A percentile compares a stretch with the other conserved stretches of the same genome.
Evolutionary conservation across 345 rosid genomes (phyloP).

Genomic region (Rhodamnia argentea): DNA sequence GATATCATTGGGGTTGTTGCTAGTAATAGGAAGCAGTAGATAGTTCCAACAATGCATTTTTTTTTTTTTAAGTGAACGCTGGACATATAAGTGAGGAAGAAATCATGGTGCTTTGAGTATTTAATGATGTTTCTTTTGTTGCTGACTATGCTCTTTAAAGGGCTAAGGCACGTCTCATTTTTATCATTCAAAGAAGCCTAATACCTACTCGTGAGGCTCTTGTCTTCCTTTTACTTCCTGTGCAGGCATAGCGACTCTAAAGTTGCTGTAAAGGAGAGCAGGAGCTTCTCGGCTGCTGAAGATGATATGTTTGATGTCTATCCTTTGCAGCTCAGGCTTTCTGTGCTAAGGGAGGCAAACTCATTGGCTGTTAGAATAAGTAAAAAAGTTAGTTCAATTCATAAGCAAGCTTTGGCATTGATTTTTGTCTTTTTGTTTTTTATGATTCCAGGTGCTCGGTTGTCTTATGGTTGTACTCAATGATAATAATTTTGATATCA

Average conservation of each 20-base stretch:
- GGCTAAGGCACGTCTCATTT: neutral
- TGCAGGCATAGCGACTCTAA: constrained; percentile 78
- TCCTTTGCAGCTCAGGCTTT: constrained; percentile 82
- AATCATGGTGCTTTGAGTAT: neutral
- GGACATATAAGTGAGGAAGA: neutral
- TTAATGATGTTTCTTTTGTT: neutral
- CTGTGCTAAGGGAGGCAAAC: constrained; percentile 52
- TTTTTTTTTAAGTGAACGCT: neutral
- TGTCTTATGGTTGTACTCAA: neutral
- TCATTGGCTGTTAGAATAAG: constrained; percentile 71
- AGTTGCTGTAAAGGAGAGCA: constrained; percentile 51
- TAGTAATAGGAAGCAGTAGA: neutral
- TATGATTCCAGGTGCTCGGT: neutral
- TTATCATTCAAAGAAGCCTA: neutral
- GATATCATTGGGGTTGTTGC: neutral
- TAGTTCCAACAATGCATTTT: neutral
- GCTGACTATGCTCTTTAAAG: neutral
- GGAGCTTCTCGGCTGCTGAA: constrained; percentile 66
- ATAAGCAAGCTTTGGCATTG: neutral
- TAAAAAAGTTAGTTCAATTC: constrained; percentile 53
- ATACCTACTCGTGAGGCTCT: neutral
- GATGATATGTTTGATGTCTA: constrained; percentile 93
- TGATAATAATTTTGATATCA: neutral
- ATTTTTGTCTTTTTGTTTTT: neutral
- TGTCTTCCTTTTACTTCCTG: constrained; percentile 3